Percentiles rank a stretch among this genome's conserved stretches.
These are phyloP conservation scores for Camillea tinctor DNA, from an alignment of 2,329 filamentous ascomycete genomes.

Conservation along the genomic window DNA sequence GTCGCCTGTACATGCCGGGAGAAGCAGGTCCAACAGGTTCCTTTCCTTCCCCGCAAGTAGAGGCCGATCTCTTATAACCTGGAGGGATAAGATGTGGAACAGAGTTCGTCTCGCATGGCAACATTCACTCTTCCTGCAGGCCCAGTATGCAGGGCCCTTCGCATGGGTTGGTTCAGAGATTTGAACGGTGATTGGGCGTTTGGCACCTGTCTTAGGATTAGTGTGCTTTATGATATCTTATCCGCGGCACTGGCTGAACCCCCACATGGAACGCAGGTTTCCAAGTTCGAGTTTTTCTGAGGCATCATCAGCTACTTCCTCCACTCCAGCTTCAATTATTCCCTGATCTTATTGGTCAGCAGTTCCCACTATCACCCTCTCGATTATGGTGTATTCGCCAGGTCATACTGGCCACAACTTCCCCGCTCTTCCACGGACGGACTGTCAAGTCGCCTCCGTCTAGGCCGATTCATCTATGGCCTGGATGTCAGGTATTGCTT, in stretches of 20 bases:
- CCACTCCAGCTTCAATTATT: not conserved
- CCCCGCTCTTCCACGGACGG: not conserved
- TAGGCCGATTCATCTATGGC: not conserved
- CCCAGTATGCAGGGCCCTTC: not conserved
- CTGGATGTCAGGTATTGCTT: not conserved
- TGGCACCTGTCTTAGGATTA: not conserved
- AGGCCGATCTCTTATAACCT: not conserved
- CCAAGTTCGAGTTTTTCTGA: not conserved
- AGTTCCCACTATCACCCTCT: too few species aligned
- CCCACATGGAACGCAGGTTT: conserved; percentile 12
- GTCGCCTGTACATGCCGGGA: conserved; percentile 24
- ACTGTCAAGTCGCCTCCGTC: not conserved
- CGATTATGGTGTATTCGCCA: too few species aligned
- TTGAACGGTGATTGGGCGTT: not conserved
- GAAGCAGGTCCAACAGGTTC: conserved; percentile 9
- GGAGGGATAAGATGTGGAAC: not conserved
- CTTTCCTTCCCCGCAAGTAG: not conserved
- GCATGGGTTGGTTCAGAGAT: not conserved
- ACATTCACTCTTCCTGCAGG: not conserved
- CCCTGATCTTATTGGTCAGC: too few species aligned
- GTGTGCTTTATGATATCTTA: not conserved
- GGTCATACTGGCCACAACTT: not conserved
- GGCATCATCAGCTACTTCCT: not conserved
- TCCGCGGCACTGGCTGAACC: conserved; percentile 11
- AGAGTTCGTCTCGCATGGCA: not conserved